Percentiles rank a stretch among this genome's conserved stretches.
Evolutionary conservation across 2,329 filamentous ascomycete species (phyloP).

Genomic region (Pestalotiopsis sp.): DNA sequence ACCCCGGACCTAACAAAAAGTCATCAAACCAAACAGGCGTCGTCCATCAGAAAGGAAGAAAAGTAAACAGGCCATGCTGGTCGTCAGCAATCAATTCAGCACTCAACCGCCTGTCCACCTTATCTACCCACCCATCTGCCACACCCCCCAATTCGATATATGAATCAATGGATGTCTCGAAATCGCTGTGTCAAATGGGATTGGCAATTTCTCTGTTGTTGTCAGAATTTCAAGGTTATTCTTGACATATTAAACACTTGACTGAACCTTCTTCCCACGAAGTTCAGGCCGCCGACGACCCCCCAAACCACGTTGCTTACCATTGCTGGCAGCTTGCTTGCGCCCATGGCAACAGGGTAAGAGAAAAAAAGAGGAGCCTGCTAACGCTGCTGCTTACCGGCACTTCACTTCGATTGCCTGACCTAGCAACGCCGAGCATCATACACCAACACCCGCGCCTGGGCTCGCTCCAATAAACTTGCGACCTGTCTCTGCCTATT

Average conservation of each 20-base stretch:
- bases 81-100: not conserved
- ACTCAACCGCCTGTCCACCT: not conserved
- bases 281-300: not conserved
- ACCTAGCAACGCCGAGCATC: not conserved
- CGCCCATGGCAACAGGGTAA: not conserved
- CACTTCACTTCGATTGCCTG: not conserved
- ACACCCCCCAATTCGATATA: not conserved
- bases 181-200: not conserved
- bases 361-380: not conserved
- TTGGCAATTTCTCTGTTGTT: not conserved
- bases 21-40: no score
- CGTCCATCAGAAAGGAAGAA: no score
- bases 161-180: not conserved
- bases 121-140: not conserved
- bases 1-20: not conserved
- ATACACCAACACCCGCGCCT: not conserved
- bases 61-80: not conserved
- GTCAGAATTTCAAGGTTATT: not conserved
- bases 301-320: not conserved
- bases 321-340: not conserved
- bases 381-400: not conserved
- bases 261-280: not conserved
- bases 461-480: not conserved
- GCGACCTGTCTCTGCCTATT: not conserved
- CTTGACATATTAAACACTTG: not conserved